Evolutionary conservation across 495 filamentous ascomycete species (phyloP).

Genomic region (Trichodelitschia bisporula): DNA sequence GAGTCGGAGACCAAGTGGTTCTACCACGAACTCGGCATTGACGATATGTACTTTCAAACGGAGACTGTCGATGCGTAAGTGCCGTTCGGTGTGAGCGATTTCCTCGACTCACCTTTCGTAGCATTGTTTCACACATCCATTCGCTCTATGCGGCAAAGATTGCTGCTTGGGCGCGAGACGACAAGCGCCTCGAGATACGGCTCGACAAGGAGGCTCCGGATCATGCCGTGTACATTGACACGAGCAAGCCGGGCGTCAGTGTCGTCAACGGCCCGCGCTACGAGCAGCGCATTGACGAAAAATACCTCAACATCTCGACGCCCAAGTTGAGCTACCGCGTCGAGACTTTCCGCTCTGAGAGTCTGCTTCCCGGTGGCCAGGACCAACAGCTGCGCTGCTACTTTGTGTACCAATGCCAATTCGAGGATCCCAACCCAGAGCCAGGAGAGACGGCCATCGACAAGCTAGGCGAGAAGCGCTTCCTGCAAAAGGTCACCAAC

Average conservation of each 20-base stretch:
- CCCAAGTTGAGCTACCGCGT: constrained; percentile 58
- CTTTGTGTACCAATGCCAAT: constrained; percentile 91
- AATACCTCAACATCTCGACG: constrained; percentile 59
- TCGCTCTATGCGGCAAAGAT: constrained; percentile 95
- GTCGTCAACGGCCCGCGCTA: constrained; percentile 57
- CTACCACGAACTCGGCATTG: constrained; percentile 90
- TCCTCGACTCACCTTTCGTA: constrained; percentile 1
- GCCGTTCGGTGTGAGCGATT: not conserved
- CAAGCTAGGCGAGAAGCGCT: constrained; percentile 77
- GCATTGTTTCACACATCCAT: constrained; percentile 74
- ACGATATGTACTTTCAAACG: constrained; percentile 96
- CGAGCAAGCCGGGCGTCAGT: constrained; percentile 65
- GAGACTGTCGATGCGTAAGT: constrained; percentile 47
- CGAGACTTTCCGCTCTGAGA: constrained; percentile 79
- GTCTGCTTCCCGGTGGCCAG: constrained; percentile 42
- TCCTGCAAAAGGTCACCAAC: constrained; percentile 80
- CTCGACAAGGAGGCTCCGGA: constrained; percentile 86
- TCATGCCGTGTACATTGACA: constrained; percentile 97
- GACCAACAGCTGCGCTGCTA: constrained; percentile 83
- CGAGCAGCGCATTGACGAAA: constrained; percentile 80
- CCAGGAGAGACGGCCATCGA: constrained; percentile 72
- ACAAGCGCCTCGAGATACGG: constrained; percentile 80
- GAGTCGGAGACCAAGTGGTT: constrained; percentile 82
- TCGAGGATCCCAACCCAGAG: constrained; percentile 44
- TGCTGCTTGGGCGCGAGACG: constrained; percentile 77